phyloP scores from a whole-genome alignment of 2,329 filamentous ascomycete species.

The Fusarium pininemorale region DNA sequence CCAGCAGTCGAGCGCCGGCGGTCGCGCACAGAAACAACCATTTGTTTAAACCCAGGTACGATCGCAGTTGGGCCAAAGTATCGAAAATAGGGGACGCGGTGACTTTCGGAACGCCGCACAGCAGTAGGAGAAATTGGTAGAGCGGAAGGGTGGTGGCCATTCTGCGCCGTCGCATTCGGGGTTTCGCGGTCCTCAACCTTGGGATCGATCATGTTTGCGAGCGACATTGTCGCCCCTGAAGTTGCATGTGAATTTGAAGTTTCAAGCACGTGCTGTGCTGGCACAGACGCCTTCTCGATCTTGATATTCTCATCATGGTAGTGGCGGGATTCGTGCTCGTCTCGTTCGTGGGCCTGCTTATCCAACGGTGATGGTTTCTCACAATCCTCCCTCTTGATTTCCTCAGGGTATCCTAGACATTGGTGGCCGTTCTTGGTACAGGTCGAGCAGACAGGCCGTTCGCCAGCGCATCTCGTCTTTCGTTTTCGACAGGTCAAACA shows the following conservation, averaged over 20 bases:
- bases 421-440: constrained; percentile 76
- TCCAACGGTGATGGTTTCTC: constrained; percentile 34
- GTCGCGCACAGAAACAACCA: constrained; percentile 81
- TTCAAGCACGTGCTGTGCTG: constrained; percentile 21
- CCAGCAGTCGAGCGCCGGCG: constrained; percentile 66
- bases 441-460: constrained; percentile 76
- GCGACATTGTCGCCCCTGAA: constrained; percentile 10
- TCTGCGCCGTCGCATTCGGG: not conserved
- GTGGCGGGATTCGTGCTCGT: constrained; percentile 43
- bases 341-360: constrained; percentile 24
- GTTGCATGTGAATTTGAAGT: constrained; percentile 4
- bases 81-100: constrained; percentile 85
- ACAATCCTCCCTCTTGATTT: constrained; percentile 55
- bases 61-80: constrained; percentile 94
- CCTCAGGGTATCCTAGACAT: constrained; percentile 73
- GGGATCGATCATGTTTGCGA: constrained; percentile 19
- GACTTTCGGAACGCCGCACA: constrained; percentile 61
- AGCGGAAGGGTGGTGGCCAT: constrained; percentile 2
- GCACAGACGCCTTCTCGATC: constrained; percentile 39
- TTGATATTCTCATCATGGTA: constrained; percentile 51
- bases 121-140: constrained; percentile 51
- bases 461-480: constrained; percentile 79
- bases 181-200: constrained; percentile 16
- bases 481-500: constrained; percentile 71
- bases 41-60: constrained; percentile 90